Evolutionary conservation across 148 eudicot species (phyloP).

Genomic region (Selenicereus undatus): DNA sequence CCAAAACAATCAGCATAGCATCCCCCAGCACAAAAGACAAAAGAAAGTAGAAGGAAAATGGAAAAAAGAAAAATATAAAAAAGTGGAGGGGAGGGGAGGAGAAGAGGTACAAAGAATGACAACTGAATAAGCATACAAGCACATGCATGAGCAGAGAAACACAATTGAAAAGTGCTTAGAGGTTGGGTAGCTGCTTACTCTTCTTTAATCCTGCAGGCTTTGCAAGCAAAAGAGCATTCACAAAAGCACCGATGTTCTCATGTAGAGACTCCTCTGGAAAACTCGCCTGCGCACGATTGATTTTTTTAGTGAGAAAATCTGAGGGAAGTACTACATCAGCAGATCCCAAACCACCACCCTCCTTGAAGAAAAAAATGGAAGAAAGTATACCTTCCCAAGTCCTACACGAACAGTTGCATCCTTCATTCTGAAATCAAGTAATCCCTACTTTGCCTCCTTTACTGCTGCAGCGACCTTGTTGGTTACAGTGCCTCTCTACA

Average conservation of each 20-base stretch:
- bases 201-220: conserved; percentile 89
- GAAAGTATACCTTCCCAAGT: conserved; percentile 66
- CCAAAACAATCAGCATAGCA: too few species aligned
- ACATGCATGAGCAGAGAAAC: background rate
- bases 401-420: conserved; percentile 94
- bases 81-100: too few species aligned
- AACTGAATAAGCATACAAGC: too few species aligned
- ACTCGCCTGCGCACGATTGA: conserved; percentile 45
- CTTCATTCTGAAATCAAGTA: conserved; percentile 68
- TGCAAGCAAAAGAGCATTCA: conserved; percentile 86
- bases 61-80: too few species aligned
- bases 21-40: too few species aligned
- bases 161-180: background rate
- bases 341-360: background rate
- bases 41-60: too few species aligned
- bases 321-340: background rate
- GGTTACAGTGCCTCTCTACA: conserved; percentile 83
- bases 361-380: background rate
- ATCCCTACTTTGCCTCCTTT: conserved; percentile 63
- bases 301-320: background rate
- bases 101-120: too few species aligned
- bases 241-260: conserved; percentile 89
- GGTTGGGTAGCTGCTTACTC: conserved; percentile 51
- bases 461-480: conserved; percentile 71
- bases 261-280: conserved; percentile 72